Conservation (phyloP, 1,284 basidiomycete species). For the Pholiota adiposa region DNA sequence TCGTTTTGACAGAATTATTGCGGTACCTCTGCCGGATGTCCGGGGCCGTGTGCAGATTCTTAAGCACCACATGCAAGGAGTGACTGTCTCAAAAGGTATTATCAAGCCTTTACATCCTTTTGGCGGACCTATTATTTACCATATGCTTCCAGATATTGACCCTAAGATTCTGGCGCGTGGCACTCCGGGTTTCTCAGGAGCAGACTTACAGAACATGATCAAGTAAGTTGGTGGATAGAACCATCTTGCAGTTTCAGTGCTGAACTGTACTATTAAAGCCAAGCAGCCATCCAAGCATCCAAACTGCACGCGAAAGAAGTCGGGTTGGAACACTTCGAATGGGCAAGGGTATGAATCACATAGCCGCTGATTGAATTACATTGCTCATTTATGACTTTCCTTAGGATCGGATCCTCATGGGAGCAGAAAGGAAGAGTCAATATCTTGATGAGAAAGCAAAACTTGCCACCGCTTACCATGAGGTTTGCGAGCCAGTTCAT, state of each 20-base stretch:
- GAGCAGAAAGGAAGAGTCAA: constrained; percentile 87
- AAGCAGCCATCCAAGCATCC: constrained; percentile 92
- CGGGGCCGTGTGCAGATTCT: constrained; percentile 88
- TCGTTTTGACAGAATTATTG: constrained; percentile 90
- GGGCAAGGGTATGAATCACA: constrained; percentile 76
- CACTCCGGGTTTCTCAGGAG: constrained; percentile 90
- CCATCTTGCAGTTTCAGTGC: neutral
- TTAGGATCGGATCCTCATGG: constrained; percentile 93
- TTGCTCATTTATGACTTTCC: constrained; percentile 4
- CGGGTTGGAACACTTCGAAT: constrained; percentile 86
- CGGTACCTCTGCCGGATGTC: constrained; percentile 89
- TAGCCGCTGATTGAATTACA: constrained; percentile 2
- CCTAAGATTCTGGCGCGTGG: constrained; percentile 86
- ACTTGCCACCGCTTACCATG: constrained; percentile 91
- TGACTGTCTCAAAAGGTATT: constrained; percentile 65
- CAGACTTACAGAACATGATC: constrained; percentile 92
- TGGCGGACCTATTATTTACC: constrained; percentile 10
- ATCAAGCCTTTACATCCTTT: constrained; percentile 4
- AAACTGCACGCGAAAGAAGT: constrained; percentile 80
- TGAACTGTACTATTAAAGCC: constrained; percentile 40
- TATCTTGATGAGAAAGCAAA: constrained; percentile 88
- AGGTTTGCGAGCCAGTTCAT: constrained; percentile 51
- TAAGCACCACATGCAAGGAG: constrained; percentile 85
- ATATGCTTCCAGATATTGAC: constrained; percentile 65
- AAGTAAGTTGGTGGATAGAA: constrained; percentile 59